Conservation (phyloP, 345 rosid genomes). For the Rhizophora mangle region DNA sequence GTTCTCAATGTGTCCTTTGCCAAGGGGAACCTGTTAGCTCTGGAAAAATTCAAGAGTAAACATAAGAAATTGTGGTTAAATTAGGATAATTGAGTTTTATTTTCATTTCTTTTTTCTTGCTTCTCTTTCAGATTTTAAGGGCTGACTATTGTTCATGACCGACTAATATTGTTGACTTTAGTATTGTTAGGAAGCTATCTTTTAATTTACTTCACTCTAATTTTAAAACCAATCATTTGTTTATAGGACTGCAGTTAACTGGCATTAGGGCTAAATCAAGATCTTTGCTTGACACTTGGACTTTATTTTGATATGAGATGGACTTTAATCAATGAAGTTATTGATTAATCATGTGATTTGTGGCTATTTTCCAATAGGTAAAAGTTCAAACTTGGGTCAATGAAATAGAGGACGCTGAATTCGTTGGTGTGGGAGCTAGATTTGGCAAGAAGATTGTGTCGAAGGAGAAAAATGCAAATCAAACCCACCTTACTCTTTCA, state of each 20-base stretch:
- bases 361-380: constrained; percentile 43
- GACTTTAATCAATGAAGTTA: neutral
- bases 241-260: too few relatives aligned
- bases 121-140: constrained; percentile 3
- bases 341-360: neutral
- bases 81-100: neutral
- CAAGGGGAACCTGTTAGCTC: neutral
- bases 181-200: too few relatives aligned
- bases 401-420: constrained; percentile 73
- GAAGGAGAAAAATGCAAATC: constrained; percentile 93
- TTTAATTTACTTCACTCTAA: too few relatives aligned
- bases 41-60: neutral
- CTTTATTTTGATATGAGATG: constrained; percentile 10
- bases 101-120: neutral
- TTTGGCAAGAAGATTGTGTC: constrained; percentile 80
- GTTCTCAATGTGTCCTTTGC: neutral
- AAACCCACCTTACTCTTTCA: constrained; percentile 60
- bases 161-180: too few relatives aligned
- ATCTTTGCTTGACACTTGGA: neutral
- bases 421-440: constrained; percentile 96
- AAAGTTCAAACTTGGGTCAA: constrained; percentile 96
- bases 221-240: too few relatives aligned
- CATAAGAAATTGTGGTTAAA: neutral
- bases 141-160: too few relatives aligned
- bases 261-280: too few relatives aligned